Base-by-base conservation (phyloP, 371 early-diverging fungal species). In the Entomophthora muscae region DNA sequence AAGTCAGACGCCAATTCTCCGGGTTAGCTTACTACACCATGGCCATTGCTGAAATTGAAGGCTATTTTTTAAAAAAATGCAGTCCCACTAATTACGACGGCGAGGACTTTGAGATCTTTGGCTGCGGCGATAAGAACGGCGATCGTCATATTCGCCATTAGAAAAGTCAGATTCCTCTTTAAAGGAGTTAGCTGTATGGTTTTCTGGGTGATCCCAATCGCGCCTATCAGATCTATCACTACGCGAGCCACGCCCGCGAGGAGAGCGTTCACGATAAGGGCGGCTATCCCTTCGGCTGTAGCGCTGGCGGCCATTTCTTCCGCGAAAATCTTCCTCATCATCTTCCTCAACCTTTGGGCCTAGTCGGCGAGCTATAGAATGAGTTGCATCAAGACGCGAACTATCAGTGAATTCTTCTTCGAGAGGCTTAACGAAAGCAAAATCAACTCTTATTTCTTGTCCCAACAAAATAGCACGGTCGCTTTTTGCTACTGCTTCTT, bases 391-490 rank as follows among this genome's bases (percentile, higher is more conserved):
- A 42, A 42, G 42, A 17, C 42, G 42, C 17, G 42, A 42, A 42
- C 17, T 42, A 42, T 42, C 42, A 51, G 57, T 24, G 21, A 31
- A 30, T 17, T 13, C 31, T 22, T 31, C 30, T 56, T 63, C 29
- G 26, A 65, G 64, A 17, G 73, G 68, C 65, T 73, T 70, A 31
- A 85, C 72, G 71, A 97, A 95, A 2, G 95, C 94, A 76, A 90
- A 95, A 68, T 88, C 88, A 27, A 83, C 81, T 28, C 76, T 66
- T 52, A 97, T 72, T 1, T 73, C 74, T 69, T 85, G 74, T 3
- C 85, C 93, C 30, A 90, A 75, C 57, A 90, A 75, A 60, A 81
- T 78, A 51, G 77, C 76, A 29, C 81, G 85, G 65, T 91, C 80
- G 24, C 82, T 80, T 31, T 72, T 75, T 31, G 79, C 77, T 52